Percentiles rank a stretch among this genome's conserved stretches.
Conservation (phyloP, 306 rosid species). For the Trifolium repens region DNA sequence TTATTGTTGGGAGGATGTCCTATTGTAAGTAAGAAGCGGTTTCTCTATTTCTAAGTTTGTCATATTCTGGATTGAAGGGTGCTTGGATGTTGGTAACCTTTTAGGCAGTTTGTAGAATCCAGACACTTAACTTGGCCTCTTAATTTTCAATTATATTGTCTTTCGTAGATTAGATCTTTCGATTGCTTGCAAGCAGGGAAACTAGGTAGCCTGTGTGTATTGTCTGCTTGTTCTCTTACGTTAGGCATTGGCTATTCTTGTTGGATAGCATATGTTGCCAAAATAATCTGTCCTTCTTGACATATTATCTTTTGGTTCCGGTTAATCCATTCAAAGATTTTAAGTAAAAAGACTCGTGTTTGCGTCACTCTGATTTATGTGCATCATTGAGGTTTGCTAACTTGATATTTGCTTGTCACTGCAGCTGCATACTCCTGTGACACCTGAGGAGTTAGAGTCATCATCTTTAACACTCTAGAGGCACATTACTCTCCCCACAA, state of each 20-base stretch:
- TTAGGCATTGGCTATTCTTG: slow-evolving; percentile 10
- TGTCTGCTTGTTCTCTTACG: slow-evolving; percentile 18
- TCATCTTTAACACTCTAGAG: slow-evolving; percentile 58
- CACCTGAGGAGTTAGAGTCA: slow-evolving; percentile 76
- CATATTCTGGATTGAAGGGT: not conserved
- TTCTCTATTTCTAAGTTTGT: not conserved
- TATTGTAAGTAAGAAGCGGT: not conserved
- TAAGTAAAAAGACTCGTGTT: not conserved
- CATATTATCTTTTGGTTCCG: not conserved
- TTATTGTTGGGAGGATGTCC: not conserved
- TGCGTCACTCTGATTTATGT: slow-evolving; percentile 6
- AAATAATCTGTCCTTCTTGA: not conserved
- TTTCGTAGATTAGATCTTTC: slow-evolving; percentile 5
- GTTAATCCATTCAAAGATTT: slow-evolving; percentile 1
- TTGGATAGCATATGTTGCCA: slow-evolving; percentile 3
- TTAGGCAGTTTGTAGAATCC: not conserved
- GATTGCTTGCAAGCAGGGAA: not conserved
- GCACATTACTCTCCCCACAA: slow-evolving; percentile 15
- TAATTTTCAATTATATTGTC: not conserved
- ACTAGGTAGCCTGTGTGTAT: not conserved
- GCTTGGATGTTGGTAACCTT: too few species aligned
- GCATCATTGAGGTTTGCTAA: slow-evolving; percentile 23
- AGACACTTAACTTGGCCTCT: slow-evolving; percentile 9
- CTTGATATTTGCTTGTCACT: slow-evolving; percentile 38
- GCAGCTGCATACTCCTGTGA: slow-evolving; percentile 86